Conservation (phyloP, 2,329 filamentous ascomycete species). For the Colletotrichum chlorophyti region DNA sequence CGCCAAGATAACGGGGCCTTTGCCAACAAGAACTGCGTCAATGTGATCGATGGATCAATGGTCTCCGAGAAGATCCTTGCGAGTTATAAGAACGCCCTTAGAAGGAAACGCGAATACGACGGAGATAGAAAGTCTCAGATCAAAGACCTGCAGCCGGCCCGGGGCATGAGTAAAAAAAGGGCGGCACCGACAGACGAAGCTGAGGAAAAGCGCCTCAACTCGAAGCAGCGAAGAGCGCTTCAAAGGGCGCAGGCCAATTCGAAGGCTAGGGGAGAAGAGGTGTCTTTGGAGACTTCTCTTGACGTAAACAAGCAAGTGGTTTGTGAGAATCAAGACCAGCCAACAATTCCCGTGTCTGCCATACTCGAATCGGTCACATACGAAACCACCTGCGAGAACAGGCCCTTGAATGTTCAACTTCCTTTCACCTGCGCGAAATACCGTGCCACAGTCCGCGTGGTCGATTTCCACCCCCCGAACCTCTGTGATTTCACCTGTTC, state of each 20-base stretch:
- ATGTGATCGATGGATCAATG: conserved; percentile 49
- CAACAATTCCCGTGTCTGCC: conserved; percentile 42
- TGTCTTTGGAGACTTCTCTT: conserved; percentile 34
- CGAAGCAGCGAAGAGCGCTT: conserved; percentile 32
- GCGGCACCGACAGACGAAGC: conserved; percentile 20
- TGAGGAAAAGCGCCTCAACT: conserved; percentile 29
- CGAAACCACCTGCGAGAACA: conserved; percentile 49
- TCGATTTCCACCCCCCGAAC: conserved; percentile 77
- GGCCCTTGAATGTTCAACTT: conserved; percentile 48
- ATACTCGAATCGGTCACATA: conserved; percentile 48
- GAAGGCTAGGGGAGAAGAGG: conserved; percentile 32
- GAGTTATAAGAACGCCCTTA: conserved; percentile 63
- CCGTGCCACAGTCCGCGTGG: conserved; percentile 73
- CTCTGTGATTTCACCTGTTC: conserved; percentile 74
- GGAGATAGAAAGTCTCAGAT: conserved; percentile 49
- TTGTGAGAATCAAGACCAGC: conserved; percentile 50
- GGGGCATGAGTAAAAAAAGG: conserved; percentile 29
- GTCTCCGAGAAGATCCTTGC: conserved; percentile 51
- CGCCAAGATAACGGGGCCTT: conserved; percentile 61
- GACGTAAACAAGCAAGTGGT: conserved; percentile 50
- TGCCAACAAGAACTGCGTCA: conserved; percentile 62
- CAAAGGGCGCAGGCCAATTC: conserved; percentile 10
- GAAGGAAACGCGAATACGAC: conserved; percentile 71
- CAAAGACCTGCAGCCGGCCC: conserved; percentile 39
- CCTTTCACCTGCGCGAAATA: conserved; percentile 81